phyloP scores from a whole-genome alignment of 371 early-diverging fungal genomes.

The Chytridiales sp. region DNA sequence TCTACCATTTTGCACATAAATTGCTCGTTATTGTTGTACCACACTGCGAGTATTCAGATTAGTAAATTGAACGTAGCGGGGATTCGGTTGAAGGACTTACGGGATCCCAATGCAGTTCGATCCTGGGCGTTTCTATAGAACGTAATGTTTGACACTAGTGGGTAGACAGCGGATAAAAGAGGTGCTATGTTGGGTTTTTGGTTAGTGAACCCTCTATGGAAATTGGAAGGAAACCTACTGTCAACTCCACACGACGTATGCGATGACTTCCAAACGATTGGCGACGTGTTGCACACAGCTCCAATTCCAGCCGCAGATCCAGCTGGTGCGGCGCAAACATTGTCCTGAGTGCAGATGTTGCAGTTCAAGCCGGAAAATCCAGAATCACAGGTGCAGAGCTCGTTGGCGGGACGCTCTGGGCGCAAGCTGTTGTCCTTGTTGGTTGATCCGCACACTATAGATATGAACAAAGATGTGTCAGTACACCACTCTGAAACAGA shows the following conservation, averaged over 20 bases:
- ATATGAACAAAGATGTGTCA: neutral
- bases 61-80: neutral
- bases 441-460: conserved; percentile 30
- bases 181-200: conserved; percentile 17
- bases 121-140: conserved; percentile 22
- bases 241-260: conserved; percentile 16
- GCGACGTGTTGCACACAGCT: conserved; percentile 31
- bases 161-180: conserved; percentile 29
- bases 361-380: conserved; percentile 94
- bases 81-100: neutral
- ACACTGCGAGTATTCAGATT: too few species aligned
- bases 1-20: conserved; percentile 58
- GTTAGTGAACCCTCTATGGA: conserved; percentile 6
- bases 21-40: conserved; percentile 58
- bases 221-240: too few species aligned
- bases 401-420: conserved; percentile 52
- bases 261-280: conserved; percentile 32
- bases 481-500: too few species aligned
- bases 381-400: conserved; percentile 68
- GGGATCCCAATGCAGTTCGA: conserved; percentile 23
- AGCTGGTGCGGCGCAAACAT: neutral
- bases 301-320: conserved; percentile 63
- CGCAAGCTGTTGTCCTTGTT: conserved; percentile 28
- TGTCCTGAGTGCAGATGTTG: conserved; percentile 40
- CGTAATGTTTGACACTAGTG: conserved; percentile 21